A percentile compares a stretch with the other conserved stretches of the same genome.
These are phyloP conservation scores for Spencermartinsiella europaea DNA, from an alignment of 805 yeast species.

Conservation along the genomic window DNA sequence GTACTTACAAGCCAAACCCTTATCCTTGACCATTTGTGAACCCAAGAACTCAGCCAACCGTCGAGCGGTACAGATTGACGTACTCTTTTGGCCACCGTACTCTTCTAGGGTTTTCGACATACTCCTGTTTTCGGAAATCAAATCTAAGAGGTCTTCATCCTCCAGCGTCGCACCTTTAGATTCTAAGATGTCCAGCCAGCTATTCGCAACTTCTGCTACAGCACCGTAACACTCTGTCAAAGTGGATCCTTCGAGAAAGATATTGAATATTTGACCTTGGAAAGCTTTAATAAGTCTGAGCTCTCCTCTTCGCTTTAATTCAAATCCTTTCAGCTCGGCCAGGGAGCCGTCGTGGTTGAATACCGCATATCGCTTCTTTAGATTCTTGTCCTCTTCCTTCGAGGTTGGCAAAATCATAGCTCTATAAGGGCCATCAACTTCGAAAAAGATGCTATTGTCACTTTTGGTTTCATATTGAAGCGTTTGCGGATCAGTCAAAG, in stretches of 20 bases:
- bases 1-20: constrained; percentile 92
- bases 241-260: constrained; percentile 79
- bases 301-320: constrained; percentile 94
- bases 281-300: constrained; percentile 87
- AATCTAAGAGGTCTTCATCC: constrained; percentile 88
- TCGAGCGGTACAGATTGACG: constrained; percentile 92
- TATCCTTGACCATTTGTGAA: constrained; percentile 92
- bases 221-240: constrained; percentile 77
- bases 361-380: constrained; percentile 95
- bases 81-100: constrained; percentile 85
- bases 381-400: constrained; percentile 94
- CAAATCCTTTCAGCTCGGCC: constrained; percentile 96
- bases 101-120: constrained; percentile 91
- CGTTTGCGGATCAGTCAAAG: constrained; percentile 61
- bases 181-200: constrained; percentile 93
- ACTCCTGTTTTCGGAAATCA: constrained; percentile 92
- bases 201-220: constrained; percentile 88
- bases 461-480: constrained; percentile 70
- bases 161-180: constrained; percentile 81
- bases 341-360: constrained; percentile 90
- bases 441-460: constrained; percentile 94
- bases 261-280: constrained; percentile 89
- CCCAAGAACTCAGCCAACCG: constrained; percentile 93
- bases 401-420: constrained; percentile 98
- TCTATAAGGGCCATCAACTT: constrained; percentile 96